Conservation (phyloP, 495 filamentous ascomycete species). For the Cercophora newfieldiana region DNA sequence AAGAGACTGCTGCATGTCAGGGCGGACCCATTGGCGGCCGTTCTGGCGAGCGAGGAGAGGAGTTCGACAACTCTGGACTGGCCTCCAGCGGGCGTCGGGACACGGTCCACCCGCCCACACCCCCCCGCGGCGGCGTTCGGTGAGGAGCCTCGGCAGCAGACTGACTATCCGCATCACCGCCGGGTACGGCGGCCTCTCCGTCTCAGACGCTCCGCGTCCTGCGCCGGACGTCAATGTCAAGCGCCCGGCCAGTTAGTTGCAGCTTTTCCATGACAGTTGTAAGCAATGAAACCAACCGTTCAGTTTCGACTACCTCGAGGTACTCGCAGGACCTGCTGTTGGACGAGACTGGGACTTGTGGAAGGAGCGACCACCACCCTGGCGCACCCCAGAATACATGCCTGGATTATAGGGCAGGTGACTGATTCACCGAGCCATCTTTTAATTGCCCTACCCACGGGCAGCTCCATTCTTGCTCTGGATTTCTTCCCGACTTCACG, state of each 20-base stretch:
- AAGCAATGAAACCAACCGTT: not conserved
- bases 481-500: not conserved
- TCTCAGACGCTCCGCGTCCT: not conserved
- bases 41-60: slow-evolving; percentile 1
- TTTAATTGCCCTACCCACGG: not conserved
- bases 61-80: not conserved
- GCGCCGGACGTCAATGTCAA: not conserved
- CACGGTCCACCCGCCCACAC: not conserved
- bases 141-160: not conserved
- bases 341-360: not conserved
- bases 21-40: slow-evolving; percentile 1
- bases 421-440: not conserved
- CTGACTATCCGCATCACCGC: not conserved
- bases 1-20: not conserved
- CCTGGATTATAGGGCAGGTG: not conserved
- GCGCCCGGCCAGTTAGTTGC: not conserved
- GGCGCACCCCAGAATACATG: not conserved
- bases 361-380: not conserved
- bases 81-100: not conserved
- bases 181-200: not conserved
- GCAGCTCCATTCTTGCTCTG: not conserved
- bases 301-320: not conserved
- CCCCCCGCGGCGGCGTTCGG: not conserved
- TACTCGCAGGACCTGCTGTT: not conserved
- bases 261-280: not conserved